Base-by-base conservation (phyloP, 768 basidiomycete species). In the Phlebiopsis gigantea region DNA sequence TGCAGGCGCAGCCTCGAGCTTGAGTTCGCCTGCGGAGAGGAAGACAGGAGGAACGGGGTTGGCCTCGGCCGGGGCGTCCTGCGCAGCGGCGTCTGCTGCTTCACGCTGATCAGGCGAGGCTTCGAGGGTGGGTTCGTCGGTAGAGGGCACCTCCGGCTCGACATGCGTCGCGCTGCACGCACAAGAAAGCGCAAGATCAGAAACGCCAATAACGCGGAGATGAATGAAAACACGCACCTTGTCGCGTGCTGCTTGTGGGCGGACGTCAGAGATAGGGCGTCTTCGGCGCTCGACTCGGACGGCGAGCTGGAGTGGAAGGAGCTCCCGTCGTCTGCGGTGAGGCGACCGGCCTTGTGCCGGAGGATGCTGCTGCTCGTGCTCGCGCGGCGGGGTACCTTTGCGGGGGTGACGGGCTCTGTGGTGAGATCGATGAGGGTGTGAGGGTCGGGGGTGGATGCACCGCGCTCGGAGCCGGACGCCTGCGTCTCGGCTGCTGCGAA, bases 281-380 rank as follows among this genome's bases (percentile, higher is more conserved):
- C 50, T 21, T 31, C 39, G 31, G 50, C 30, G 50, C 50, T 51
- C 49, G 50, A 51, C 21, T 51, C 50, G 50, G 50, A 51, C 34
- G 50, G 50, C n/a, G 50, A n/a, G 50, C 50, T 51, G 4, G 50
- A 51, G 24, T 51, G 50, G 49, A 51, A 51, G 31, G 50, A 51
- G 50, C 50, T 51, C 30, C 29, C 50, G 34, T 51, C 50, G 50
- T 51, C 50, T 6, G 47, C 47, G 17, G 47, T 29, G 28, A 48
- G 47, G 12, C 21, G 26, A n/a, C 15, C 31, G 34, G 50, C 24
- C 8, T 41, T 21, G 34, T 51, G 4, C n/a, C 31, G 30, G 50
- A 51, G 30, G 19, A 41, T 21, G 50, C 50, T 34, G 50, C 50
- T 41, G n/a, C 29, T 17, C n/a, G 24, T 30, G 29, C 47, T 41